These are phyloP conservation scores for Aegilops tauschii DNA, from an alignment of 176 grass and related monocot species.

Conservation along the genomic window DNA sequence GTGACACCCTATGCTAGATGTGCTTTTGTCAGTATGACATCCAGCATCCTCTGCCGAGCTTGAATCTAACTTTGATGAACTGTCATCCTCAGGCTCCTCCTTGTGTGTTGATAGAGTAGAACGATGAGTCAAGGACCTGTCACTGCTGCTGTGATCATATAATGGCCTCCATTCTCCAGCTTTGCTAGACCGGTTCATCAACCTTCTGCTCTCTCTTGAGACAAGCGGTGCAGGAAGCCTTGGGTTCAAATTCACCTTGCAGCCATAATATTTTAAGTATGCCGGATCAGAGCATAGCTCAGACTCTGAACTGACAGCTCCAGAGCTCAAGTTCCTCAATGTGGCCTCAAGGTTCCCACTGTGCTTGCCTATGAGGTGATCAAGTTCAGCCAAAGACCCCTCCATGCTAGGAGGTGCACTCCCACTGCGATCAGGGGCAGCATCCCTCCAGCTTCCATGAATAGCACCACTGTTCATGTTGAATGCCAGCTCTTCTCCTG, in stretches of 20 bases:
- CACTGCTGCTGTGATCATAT: conserved; percentile 37
- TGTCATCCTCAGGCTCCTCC: conserved; percentile 87
- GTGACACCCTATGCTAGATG: conserved; percentile 31
- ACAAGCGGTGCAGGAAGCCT: conserved; percentile 71
- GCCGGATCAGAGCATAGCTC: conserved; percentile 56
- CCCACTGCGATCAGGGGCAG: conserved; percentile 59
- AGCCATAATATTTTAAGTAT: conserved; percentile 66
- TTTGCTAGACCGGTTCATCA: conserved; percentile 51
- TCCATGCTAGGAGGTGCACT: conserved; percentile 95
- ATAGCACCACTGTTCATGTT: conserved; percentile 26
- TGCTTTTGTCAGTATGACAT: conserved; percentile 24
- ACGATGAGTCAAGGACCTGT: conserved; percentile 36
- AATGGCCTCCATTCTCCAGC: conserved; percentile 31
- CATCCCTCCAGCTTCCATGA: conserved; percentile 46
- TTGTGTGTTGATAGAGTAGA: conserved; percentile 72
- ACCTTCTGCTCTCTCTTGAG: conserved; percentile 53
- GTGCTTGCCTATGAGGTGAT: conserved; percentile 40
- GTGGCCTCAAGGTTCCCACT: conserved; percentile 39
- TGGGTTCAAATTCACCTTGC: conserved; percentile 81
- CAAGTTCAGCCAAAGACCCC: conserved; percentile 67
- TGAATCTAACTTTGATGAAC: conserved; percentile 52
- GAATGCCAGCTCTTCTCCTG: conserved; percentile 53
- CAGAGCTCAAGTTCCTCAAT: conserved; percentile 39
- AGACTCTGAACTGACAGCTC: conserved; percentile 37
- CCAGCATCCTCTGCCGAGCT: conserved; percentile 33